Percentiles rank a stretch among this genome's conserved stretches.
Evolutionary conservation across 164 flowering plant species (phyloP).

Genomic region (Santalum album): DNA sequence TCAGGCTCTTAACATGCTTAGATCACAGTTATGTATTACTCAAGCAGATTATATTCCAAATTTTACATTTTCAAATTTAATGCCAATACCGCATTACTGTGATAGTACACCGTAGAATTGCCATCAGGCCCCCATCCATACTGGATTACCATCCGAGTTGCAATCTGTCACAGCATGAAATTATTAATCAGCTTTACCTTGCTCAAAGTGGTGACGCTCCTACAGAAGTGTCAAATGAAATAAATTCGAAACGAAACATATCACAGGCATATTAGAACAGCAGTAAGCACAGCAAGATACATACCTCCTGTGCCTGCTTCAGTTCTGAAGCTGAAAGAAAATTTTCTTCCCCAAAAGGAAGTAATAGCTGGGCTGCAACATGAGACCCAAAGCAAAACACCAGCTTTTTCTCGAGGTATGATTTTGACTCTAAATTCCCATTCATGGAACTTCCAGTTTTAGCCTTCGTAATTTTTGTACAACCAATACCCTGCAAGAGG

Average conservation of each 20-base stretch:
- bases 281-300: background rate
- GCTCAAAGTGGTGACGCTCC: background rate
- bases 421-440: slow-evolving; percentile 77
- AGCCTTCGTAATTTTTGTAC: slow-evolving; percentile 82
- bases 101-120: slow-evolving; percentile 66
- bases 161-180: slow-evolving; percentile 50
- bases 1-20: too few species aligned
- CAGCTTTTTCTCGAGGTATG: slow-evolving; percentile 87
- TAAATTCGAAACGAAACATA: too few species aligned
- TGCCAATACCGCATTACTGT: slow-evolving; percentile 53
- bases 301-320: slow-evolving; percentile 87
- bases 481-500: slow-evolving; percentile 72
- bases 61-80: too few species aligned
- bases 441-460: slow-evolving; percentile 50
- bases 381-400: slow-evolving; percentile 95
- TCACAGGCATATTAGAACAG: background rate
- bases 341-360: slow-evolving; percentile 93
- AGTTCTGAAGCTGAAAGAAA: slow-evolving; percentile 65
- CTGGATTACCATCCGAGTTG: slow-evolving; percentile 90
- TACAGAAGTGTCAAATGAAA: too few species aligned
- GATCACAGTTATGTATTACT: background rate
- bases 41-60: background rate
- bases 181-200: slow-evolving; percentile 7
- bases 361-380: slow-evolving; percentile 74
- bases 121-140: slow-evolving; percentile 98